A percentile compares a stretch with the other conserved stretches of the same genome.
Conservation (phyloP, 495 filamentous ascomycete species). For the Articulospora tetracladia region DNA sequence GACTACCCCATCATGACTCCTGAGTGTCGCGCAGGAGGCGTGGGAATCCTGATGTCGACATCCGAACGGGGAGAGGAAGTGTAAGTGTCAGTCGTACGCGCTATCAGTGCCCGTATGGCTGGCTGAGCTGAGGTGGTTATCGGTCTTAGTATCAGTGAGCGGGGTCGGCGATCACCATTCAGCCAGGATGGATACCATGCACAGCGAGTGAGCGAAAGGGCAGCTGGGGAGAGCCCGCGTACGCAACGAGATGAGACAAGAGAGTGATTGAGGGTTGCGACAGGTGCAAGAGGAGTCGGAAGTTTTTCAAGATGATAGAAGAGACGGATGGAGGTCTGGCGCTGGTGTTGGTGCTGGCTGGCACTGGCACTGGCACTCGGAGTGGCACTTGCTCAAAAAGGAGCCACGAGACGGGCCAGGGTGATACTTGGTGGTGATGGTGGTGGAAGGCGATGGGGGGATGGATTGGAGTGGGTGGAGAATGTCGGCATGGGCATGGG, state of each 20-base stretch:
- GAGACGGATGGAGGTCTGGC: not conserved
- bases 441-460: not conserved
- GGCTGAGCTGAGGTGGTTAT: not conserved
- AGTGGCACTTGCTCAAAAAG: too few relatives aligned
- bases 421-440: not conserved
- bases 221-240: too few relatives aligned
- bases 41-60: constrained; percentile 11
- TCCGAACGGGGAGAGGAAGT: constrained; percentile 3
- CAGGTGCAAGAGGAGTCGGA: not conserved
- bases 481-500: not conserved
- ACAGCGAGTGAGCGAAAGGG: not conserved
- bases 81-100: not conserved
- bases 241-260: too few relatives aligned
- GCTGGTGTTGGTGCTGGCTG: not conserved
- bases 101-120: not conserved
- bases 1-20: constrained; percentile 19
- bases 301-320: too few relatives aligned
- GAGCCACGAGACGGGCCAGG: too few relatives aligned
- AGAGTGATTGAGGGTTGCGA: not conserved
- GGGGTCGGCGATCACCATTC: constrained; percentile 1
- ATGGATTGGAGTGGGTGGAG: not conserved
- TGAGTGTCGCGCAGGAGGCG: not conserved
- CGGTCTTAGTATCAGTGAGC: constrained; percentile 5
- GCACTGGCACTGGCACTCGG: too few relatives aligned
- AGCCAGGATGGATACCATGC: not conserved